These are phyloP conservation scores for Yamadazyma akitaensis DNA, from an alignment of 805 yeast species.

Conservation along the genomic window DNA sequence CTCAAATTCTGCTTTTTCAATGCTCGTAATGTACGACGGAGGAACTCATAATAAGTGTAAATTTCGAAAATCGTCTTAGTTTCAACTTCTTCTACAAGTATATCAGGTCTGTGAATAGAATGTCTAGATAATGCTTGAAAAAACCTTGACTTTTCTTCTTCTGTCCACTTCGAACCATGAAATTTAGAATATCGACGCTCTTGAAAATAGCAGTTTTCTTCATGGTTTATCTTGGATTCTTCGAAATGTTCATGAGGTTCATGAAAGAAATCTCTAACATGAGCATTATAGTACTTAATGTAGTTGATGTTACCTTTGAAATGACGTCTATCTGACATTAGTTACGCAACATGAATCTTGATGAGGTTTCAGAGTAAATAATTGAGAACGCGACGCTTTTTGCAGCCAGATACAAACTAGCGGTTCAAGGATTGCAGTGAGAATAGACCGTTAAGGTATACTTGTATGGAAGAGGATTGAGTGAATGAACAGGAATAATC, in stretches of 20 bases:
- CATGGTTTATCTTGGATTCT: background rate
- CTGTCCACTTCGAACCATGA: constrained; percentile 43
- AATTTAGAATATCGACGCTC: background rate
- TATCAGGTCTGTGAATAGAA: constrained; percentile 46
- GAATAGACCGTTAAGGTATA: no score
- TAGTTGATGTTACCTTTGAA: constrained; percentile 29
- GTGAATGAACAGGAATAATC: no score
- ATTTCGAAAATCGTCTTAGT: constrained; percentile 45
- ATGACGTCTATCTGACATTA: constrained; percentile 1
- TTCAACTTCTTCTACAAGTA: constrained; percentile 31
- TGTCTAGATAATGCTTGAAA: constrained; percentile 47
- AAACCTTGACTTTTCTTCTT: constrained; percentile 48
- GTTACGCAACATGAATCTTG: background rate
- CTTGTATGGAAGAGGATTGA: no score
- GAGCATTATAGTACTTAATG: constrained; percentile 25
- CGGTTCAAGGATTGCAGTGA: no score
- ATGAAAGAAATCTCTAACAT: constrained; percentile 22
- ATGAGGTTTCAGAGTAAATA: background rate
- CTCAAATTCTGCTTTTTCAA: constrained; percentile 1
- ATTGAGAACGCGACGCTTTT: background rate
- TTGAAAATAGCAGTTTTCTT: background rate
- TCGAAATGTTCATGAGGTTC: constrained; percentile 1
- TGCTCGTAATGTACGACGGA: constrained; percentile 25
- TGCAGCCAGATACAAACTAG: background rate
- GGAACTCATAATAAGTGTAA: constrained; percentile 38